These are phyloP conservation scores for Cudoniella acicularis DNA, from an alignment of 495 filamentous ascomycete species.

Conservation along the genomic window DNA sequence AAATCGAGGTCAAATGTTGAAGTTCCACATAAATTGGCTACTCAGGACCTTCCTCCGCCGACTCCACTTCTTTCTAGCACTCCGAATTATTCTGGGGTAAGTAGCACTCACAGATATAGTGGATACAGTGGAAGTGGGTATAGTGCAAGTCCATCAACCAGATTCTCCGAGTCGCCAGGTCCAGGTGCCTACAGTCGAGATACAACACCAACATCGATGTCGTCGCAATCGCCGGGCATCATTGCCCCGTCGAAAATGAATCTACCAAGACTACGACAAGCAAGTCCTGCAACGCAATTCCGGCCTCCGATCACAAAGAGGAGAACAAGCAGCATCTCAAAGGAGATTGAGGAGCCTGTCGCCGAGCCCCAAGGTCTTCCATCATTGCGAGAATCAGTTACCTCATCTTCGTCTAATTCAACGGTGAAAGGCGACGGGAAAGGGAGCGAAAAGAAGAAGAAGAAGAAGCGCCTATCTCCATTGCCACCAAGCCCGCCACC, in stretches of 20 bases:
- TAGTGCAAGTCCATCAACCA: conserved; percentile 85
- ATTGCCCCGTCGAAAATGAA: conserved; percentile 52
- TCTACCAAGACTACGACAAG: conserved; percentile 54
- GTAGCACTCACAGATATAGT: conserved; percentile 44
- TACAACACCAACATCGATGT: conserved; percentile 93
- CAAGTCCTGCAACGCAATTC: conserved; percentile 55
- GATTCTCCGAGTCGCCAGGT: conserved; percentile 88
- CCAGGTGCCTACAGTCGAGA: conserved; percentile 76
- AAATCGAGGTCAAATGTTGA: conserved; percentile 31
- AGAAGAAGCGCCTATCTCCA: conserved; percentile 40
- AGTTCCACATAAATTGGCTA: conserved; percentile 43
- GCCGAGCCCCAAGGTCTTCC: conserved; percentile 55
- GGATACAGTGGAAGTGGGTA: conserved; percentile 39
- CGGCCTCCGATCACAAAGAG: conserved; percentile 65
- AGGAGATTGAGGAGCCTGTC: conserved; percentile 44
- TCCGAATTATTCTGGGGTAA: conserved; percentile 14
- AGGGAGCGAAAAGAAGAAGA: conserved; percentile 38
- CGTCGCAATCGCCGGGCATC: conserved; percentile 88
- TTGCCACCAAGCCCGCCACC: conserved; percentile 59
- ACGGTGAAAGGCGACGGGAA: conserved; percentile 44
- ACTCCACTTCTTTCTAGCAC: conserved; percentile 58
- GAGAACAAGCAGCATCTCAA: conserved; percentile 49
- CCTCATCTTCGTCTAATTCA: conserved; percentile 57
- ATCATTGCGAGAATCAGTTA: conserved; percentile 59
- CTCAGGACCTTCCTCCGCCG: conserved; percentile 60